Percentiles rank a stretch among this genome's conserved stretches.
Conservation (phyloP, 2,329 filamentous ascomycete genomes). For the Capronia epimyces region DNA sequence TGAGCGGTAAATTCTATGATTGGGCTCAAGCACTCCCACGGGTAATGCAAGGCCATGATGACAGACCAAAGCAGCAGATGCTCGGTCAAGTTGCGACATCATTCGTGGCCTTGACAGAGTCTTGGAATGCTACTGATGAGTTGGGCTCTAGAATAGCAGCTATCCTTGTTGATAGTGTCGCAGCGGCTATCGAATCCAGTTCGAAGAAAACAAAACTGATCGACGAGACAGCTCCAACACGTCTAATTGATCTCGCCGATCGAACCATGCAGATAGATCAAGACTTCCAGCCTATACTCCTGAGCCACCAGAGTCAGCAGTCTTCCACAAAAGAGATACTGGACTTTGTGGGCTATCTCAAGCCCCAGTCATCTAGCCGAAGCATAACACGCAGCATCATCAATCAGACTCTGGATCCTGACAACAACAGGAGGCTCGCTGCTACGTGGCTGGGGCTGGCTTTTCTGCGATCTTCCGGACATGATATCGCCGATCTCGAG, state of each 20-base stretch:
- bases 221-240: constrained; percentile 5
- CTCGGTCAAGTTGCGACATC: constrained; percentile 72
- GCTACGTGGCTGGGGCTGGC: constrained; percentile 76
- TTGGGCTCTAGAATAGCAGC: constrained; percentile 62
- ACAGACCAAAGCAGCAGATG: constrained; percentile 65
- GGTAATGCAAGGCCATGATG: constrained; percentile 77
- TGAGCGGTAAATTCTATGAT: constrained; percentile 68
- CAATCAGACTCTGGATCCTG: constrained; percentile 54
- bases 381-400: constrained; percentile 62
- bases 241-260: constrained; percentile 9
- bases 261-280: neutral
- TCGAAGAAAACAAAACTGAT: constrained; percentile 8
- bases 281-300: constrained; percentile 21
- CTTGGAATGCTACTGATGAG: constrained; percentile 60
- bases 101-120: constrained; percentile 58
- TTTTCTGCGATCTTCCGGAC: constrained; percentile 50
- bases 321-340: constrained; percentile 57
- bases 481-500: constrained; percentile 53
- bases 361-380: constrained; percentile 38
- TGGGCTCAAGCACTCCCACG: constrained; percentile 79
- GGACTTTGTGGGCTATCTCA: constrained; percentile 53
- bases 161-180: constrained; percentile 69
- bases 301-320: constrained; percentile 26
- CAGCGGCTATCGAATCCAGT: constrained; percentile 41
- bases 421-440: constrained; percentile 57